Base-by-base conservation (phyloP, 2,329 filamentous ascomycete genomes). In the Phyllosticta citrichinensis region DNA sequence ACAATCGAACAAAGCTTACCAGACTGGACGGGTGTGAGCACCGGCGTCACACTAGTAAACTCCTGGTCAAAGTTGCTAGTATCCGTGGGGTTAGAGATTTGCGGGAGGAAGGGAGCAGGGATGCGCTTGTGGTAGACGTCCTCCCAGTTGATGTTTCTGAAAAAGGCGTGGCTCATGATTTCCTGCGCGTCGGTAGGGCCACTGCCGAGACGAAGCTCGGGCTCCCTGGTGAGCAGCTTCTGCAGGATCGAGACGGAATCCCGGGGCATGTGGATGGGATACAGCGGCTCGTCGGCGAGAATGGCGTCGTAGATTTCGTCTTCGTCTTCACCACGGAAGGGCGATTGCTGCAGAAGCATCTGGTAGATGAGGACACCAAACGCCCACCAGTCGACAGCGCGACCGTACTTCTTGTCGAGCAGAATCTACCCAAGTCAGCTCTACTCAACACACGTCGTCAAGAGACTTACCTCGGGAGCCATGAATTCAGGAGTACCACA, bases 1-100 rank as follows among this genome's bases (percentile, higher is more conserved):
- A 22, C 6, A 35, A 12, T 14, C 22, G 40, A 54, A 9, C 20
- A 47, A 30, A 11, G 81, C 88, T 79, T 88, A 95, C 92, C 91
- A 76, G 91, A 96, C 77, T 97, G 92, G 60, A 99, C 94, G 57
- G 94, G 94, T 30, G 94, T 99, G 67, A 99, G 82, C 62, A 99
- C 94, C 1, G 94, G 94, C 52, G 94, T 99, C 60, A 99, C 94
- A 71, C 93, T 97, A 1, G 94, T 99, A 73, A 99, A 99, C 74
- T 99, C 94, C 55, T 89, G 91, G 73, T 99, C 94, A 75, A 99
- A 99, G 78, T 99, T 99, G 81, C 92, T 97, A n/a, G 94, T 99
- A 78, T 99, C 94, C 52, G 94, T 97, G 9, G 92, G 84, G 72
- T 84, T 95, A 76, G 88, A 94, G 69, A 99, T 96, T 47, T 85